These are phyloP conservation scores for Cyphellophora europaea DNA, from an alignment of 2,329 filamentous ascomycete species.

Conservation along the genomic window DNA sequence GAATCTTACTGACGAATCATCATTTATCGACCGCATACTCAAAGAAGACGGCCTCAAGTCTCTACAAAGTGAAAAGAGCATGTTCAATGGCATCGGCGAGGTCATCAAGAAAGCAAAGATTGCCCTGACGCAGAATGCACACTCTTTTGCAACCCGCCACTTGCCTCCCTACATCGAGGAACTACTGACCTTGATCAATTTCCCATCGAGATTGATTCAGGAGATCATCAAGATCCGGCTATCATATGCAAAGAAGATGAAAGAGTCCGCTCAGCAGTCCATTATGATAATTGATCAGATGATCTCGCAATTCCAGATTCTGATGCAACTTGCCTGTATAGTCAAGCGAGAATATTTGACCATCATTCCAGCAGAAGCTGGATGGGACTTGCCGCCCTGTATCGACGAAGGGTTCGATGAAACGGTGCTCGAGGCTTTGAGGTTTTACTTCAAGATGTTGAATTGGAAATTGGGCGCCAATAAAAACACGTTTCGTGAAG, in stretches of 20 bases:
- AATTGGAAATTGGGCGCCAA: constrained; percentile 97
- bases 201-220: constrained; percentile 88
- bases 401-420: constrained; percentile 95
- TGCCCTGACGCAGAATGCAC: constrained; percentile 78
- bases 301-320: constrained; percentile 90
- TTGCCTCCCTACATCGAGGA: constrained; percentile 95
- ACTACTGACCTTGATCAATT: constrained; percentile 90
- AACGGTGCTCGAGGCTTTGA: constrained; percentile 82
- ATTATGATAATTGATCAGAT: constrained; percentile 94
- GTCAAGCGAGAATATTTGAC: constrained; percentile 84
- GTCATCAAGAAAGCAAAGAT: constrained; percentile 91
- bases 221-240: constrained; percentile 91
- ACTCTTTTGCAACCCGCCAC: constrained; percentile 77
- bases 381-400: constrained; percentile 91
- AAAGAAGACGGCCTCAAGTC: constrained; percentile 94
- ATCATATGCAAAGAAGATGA: constrained; percentile 88
- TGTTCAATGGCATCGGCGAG: constrained; percentile 71
- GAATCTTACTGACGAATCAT: constrained; percentile 76
- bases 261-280: constrained; percentile 85
- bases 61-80: constrained; percentile 71
- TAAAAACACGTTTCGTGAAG: constrained; percentile 99
- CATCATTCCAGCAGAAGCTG: constrained; percentile 76
- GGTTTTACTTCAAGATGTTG: constrained; percentile 97
- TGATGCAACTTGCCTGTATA: constrained; percentile 80
- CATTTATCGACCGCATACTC: constrained; percentile 86